Conservation (phyloP, 1,139 yeast species). For the Protomyces inouyei region DNA sequence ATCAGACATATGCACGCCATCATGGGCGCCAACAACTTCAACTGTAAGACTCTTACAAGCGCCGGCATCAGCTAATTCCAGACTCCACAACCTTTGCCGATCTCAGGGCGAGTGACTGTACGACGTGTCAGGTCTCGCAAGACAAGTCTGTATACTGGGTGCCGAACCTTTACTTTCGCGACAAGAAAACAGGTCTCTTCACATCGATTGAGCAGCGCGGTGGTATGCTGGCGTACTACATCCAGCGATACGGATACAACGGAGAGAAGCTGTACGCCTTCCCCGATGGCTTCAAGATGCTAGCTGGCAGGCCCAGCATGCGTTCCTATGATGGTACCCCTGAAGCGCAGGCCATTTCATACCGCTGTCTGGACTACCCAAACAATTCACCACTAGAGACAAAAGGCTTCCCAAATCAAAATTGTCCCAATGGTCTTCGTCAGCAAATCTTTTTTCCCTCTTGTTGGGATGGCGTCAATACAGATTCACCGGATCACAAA, state of each 20-base stretch:
- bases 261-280: slow-evolving; percentile 27
- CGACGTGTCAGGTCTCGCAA: slow-evolving; percentile 25
- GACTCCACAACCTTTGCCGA: slow-evolving; percentile 15
- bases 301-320: slow-evolving; percentile 26
- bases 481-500: slow-evolving; percentile 28
- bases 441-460: slow-evolving; percentile 28
- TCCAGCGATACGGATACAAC: slow-evolving; percentile 26
- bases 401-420: slow-evolving; percentile 8
- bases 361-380: slow-evolving; percentile 23
- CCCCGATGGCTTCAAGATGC: slow-evolving; percentile 30
- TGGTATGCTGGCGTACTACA: slow-evolving; percentile 29
- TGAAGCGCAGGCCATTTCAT: slow-evolving; percentile 26
- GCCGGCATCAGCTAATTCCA: not conserved
- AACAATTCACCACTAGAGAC: slow-evolving; percentile 26
- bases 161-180: slow-evolving; percentile 24
- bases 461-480: slow-evolving; percentile 30
- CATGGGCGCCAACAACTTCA: slow-evolving; percentile 24
- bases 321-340: slow-evolving; percentile 4
- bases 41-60: not conserved
- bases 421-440: slow-evolving; percentile 28
- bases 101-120: slow-evolving; percentile 17
- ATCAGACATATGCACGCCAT: slow-evolving; percentile 26
- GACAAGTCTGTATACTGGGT: slow-evolving; percentile 28
- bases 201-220: slow-evolving; percentile 14
- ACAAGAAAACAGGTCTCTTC: slow-evolving; percentile 17